phyloP scores from a whole-genome alignment of 331 rosid genomes.

The Saraca asoca region DNA sequence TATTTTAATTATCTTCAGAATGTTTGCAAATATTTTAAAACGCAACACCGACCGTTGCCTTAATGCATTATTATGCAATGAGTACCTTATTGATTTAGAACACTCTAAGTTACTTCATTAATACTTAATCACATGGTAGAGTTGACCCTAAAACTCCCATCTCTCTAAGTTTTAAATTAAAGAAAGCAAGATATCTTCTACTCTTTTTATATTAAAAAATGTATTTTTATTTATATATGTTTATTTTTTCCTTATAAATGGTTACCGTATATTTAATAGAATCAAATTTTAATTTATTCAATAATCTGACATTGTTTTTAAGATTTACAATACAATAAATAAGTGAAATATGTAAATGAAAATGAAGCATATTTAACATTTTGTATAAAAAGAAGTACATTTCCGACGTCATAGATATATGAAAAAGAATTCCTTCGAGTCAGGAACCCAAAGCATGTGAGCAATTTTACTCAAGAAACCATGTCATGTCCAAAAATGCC shows the following conservation, averaged over 20 bases:
- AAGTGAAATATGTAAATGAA: too few relatives aligned
- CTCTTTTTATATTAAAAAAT: too few relatives aligned
- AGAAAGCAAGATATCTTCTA: neutral
- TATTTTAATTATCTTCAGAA: constrained; percentile 36
- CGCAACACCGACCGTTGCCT: constrained; percentile 43
- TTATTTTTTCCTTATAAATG: too few relatives aligned
- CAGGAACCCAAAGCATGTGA: constrained; percentile 6
- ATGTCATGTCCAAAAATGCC: constrained; percentile 68
- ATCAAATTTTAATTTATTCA: neutral
- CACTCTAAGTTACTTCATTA: constrained; percentile 29
- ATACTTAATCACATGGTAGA: constrained; percentile 55
- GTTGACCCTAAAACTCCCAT: constrained; percentile 51
- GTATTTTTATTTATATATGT: too few relatives aligned
- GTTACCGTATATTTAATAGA: too few relatives aligned
- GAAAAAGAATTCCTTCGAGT: neutral
- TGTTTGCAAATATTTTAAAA: constrained; percentile 38
- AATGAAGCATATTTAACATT: too few relatives aligned
- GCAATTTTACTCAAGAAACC: constrained; percentile 57
- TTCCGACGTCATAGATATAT: too few relatives aligned
- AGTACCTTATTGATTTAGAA: constrained; percentile 26
- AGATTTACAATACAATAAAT: too few relatives aligned
- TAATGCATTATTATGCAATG: constrained; percentile 32
- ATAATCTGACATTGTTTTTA: too few relatives aligned
- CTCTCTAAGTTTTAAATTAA: constrained; percentile 9
- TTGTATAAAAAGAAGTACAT: too few relatives aligned